A percentile compares a stretch with the other conserved stretches of the same genome.
These are phyloP conservation scores for Catharanthus roseus DNA, from an alignment of 257 asterid genomes.

Conservation along the genomic window DNA sequence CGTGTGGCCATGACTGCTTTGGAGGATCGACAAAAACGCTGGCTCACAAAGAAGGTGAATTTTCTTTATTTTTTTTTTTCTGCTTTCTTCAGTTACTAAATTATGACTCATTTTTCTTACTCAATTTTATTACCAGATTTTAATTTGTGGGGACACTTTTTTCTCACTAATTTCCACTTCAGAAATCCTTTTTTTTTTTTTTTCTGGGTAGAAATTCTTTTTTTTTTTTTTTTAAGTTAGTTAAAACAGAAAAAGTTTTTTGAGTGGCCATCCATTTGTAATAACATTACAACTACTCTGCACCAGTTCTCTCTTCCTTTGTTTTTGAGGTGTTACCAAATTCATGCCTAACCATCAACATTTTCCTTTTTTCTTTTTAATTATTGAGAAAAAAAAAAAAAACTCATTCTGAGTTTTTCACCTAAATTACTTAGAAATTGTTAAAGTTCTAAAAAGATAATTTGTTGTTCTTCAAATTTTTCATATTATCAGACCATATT, in stretches of 20 bases:
- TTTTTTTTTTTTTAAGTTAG: not conserved
- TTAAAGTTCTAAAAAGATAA: no score
- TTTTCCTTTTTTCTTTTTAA: not conserved
- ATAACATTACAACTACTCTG: constrained; percentile 6
- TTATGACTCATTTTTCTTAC: not conserved
- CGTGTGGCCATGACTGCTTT: constrained; percentile 42
- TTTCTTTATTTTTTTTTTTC: constrained; percentile 29
- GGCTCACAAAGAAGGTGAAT: constrained; percentile 60
- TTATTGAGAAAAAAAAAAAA: no score
- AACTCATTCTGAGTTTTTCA: no score
- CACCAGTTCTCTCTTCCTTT: not conserved
- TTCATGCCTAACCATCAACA: constrained; percentile 19
- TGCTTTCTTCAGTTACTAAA: constrained; percentile 2
- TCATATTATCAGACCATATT: no score
- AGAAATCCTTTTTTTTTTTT: no score
- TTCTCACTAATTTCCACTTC: no score
- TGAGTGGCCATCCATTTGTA: constrained; percentile 16
- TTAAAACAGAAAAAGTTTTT: not conserved
- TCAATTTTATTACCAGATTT: not conserved
- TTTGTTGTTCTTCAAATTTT: no score
- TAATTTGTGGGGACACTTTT: constrained; percentile 17
- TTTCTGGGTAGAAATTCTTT: no score
- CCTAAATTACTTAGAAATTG: no score
- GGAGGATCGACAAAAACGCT: constrained; percentile 69
- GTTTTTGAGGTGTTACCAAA: constrained; percentile 12